Conservation (phyloP, 306 rosid species). For the Chamaecrista fasciculata region DNA sequence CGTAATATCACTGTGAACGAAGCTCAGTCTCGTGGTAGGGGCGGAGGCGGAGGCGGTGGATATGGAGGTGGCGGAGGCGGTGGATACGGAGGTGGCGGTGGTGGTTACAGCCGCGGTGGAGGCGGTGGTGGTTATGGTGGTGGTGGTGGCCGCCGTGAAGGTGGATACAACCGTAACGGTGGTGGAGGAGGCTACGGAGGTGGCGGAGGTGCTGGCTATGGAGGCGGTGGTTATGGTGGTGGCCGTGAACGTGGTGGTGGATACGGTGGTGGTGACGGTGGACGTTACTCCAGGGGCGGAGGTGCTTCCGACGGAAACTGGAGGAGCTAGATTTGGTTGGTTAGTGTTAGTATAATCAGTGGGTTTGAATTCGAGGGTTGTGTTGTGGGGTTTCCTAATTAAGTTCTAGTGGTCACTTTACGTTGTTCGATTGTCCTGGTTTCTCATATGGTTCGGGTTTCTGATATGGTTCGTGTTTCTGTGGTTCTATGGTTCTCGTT, state of each 20-base stretch:
- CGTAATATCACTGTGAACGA: constrained; percentile 91
- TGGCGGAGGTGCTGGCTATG: constrained; percentile 47
- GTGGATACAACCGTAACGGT: too few species aligned
- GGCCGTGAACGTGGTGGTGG: constrained; percentile 57
- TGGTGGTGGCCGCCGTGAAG: too few species aligned
- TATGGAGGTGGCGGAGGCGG: constrained; percentile 37
- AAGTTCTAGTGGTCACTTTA: not conserved
- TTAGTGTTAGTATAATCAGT: not conserved
- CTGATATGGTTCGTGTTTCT: constrained; percentile 1
- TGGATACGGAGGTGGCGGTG: constrained; percentile 42
- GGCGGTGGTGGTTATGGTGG: constrained; percentile 42
- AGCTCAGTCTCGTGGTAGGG: constrained; percentile 79
- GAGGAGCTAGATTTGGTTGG: constrained; percentile 44
- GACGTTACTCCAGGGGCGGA: constrained; percentile 46
- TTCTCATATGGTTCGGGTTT: constrained; percentile 3
- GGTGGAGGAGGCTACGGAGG: constrained; percentile 38
- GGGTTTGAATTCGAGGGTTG: not conserved
- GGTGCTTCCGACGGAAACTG: constrained; percentile 73
- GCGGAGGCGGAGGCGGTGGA: constrained; percentile 30
- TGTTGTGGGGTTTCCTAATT: not conserved
- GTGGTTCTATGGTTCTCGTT: constrained; percentile 31
- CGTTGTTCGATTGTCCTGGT: not conserved
- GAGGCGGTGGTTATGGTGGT: constrained; percentile 35
- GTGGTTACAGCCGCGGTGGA: constrained; percentile 28
- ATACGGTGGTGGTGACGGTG: constrained; percentile 38